These are phyloP conservation scores for Chaetomium globosum DNA, from an alignment of 2,329 filamentous ascomycete genomes.

Conservation along the genomic window DNA sequence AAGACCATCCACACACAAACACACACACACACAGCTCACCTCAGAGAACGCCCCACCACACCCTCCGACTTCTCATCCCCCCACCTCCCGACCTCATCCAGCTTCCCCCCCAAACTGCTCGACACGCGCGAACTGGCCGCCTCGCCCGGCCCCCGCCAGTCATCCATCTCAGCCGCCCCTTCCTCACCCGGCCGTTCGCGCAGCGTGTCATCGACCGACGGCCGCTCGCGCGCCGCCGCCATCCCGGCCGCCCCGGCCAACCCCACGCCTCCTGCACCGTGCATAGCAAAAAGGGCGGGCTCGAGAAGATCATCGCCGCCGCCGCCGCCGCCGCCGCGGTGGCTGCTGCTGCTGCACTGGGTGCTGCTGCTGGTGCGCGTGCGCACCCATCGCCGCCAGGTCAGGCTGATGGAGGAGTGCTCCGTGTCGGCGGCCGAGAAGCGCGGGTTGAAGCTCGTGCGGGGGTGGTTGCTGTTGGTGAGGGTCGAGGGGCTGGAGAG, in stretches of 20 bases:
- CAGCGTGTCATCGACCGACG: slow-evolving; percentile 16
- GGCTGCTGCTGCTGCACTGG: slow-evolving; percentile 4
- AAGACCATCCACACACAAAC: neutral
- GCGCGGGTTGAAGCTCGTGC: slow-evolving; percentile 28
- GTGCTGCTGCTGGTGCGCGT: slow-evolving; percentile 25
- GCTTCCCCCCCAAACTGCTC: slow-evolving; percentile 2
- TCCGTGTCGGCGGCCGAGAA: slow-evolving; percentile 25
- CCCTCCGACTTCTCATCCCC: neutral
- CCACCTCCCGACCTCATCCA: neutral
- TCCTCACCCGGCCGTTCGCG: slow-evolving; percentile 12
- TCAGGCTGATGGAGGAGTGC: slow-evolving; percentile 27
- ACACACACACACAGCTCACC: neutral
- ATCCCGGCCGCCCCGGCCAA: neutral
- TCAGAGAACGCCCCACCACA: neutral
- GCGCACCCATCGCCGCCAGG: slow-evolving; percentile 28
- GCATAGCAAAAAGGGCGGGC: neutral
- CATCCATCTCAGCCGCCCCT: slow-evolving; percentile 1
- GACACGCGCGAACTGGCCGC: neutral
- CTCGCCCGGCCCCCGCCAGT: neutral
- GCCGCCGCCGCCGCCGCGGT: slow-evolving; percentile 21
- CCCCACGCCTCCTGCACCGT: neutral
- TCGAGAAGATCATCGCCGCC: too few relatives aligned
- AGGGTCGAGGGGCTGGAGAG: neutral
- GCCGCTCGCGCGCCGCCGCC: neutral
- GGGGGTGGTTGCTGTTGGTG: slow-evolving; percentile 1